phyloP scores from a whole-genome alignment of 805 yeast species.

The Suhomyces kilbournensis region DNA sequence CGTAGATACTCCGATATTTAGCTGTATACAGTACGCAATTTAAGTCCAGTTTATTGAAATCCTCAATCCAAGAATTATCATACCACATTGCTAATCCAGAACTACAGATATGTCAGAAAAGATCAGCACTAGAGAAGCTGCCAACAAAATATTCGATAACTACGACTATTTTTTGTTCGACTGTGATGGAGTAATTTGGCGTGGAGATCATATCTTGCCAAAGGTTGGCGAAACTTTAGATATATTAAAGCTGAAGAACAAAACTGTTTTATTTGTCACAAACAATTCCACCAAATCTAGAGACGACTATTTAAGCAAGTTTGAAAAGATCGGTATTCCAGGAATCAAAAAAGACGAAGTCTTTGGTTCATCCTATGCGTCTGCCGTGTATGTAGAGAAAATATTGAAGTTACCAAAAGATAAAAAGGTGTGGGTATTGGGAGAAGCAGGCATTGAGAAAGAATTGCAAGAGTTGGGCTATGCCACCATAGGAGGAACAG shows the following conservation, averaged over 20 bases:
- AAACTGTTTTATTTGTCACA: conserved; percentile 84
- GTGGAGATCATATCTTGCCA: conserved; percentile 80
- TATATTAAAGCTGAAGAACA: conserved; percentile 51
- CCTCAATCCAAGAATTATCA: not conserved
- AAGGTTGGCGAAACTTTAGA: conserved; percentile 71
- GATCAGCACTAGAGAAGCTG: conserved; percentile 46
- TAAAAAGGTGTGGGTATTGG: conserved; percentile 84
- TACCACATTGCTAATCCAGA: not conserved
- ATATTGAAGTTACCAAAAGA: conserved; percentile 71
- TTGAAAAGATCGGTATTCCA: conserved; percentile 55
- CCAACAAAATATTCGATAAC: conserved; percentile 51
- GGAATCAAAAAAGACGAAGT: conserved; percentile 59
- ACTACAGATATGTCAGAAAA: conserved; percentile 43
- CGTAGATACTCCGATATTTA: not conserved
- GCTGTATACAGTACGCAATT: not conserved
- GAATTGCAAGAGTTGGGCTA: conserved; percentile 78
- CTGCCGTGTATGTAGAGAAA: conserved; percentile 80
- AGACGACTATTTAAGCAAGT: conserved; percentile 69
- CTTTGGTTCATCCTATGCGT: conserved; percentile 88
- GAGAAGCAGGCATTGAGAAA: conserved; percentile 80
- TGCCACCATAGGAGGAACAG: conserved; percentile 78
- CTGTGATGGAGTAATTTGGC: conserved; percentile 97
- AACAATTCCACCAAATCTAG: conserved; percentile 94
- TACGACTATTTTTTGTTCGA: conserved; percentile 91
- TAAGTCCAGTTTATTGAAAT: not conserved